Evolutionary conservation across 2,329 filamentous ascomycete species (phyloP).

Genomic region (Myriangium duriaei): DNA sequence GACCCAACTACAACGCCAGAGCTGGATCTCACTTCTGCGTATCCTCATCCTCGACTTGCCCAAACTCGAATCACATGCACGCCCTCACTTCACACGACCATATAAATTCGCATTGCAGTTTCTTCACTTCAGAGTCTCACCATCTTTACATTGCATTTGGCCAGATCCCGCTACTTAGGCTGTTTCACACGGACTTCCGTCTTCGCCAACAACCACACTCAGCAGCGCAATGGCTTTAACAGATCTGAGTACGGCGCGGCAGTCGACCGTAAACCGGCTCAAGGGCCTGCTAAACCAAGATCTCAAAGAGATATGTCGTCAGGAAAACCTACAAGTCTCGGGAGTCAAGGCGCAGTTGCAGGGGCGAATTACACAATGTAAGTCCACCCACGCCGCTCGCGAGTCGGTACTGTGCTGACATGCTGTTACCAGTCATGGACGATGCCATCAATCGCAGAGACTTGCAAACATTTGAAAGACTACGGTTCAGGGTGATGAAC

Average conservation of each 20-base stretch:
- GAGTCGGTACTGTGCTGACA: not conserved
- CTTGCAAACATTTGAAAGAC: slow-evolving; percentile 16
- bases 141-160: too few species aligned
- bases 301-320: slow-evolving; percentile 62
- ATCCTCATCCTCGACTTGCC: too few species aligned
- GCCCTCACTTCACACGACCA: too few species aligned
- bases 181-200: too few species aligned
- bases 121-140: too few species aligned
- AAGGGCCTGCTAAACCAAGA: slow-evolving; percentile 50
- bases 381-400: slow-evolving; percentile 30
- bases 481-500: slow-evolving; percentile 25
- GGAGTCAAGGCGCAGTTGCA: slow-evolving; percentile 81
- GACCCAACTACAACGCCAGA: too few species aligned
- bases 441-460: slow-evolving; percentile 3
- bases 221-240: not conserved
- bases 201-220: too few species aligned
- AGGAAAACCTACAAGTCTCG: slow-evolving; percentile 61
- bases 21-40: too few species aligned
- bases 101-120: too few species aligned
- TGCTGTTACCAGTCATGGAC: slow-evolving; percentile 2
- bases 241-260: not conserved
- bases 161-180: too few species aligned
- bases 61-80: too few species aligned
- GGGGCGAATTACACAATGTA: slow-evolving; percentile 62
- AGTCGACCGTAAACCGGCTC: slow-evolving; percentile 13